Evolutionary conservation across 441 rosid species (phyloP).

Genomic region (Adansonia gregorii): DNA sequence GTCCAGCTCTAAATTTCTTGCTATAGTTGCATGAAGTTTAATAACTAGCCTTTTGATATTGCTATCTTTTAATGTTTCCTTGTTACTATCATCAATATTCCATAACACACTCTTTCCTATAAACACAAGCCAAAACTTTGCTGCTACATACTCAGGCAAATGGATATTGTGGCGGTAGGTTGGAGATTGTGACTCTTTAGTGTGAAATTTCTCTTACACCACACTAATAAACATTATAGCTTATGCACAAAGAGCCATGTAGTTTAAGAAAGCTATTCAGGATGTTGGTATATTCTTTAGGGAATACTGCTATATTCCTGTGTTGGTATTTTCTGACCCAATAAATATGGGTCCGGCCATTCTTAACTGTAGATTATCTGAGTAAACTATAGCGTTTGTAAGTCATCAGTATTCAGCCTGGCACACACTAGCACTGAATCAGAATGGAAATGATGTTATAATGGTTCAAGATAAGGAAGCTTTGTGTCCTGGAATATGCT

Average conservation of each 20-base stretch:
- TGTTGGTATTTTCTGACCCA: not conserved
- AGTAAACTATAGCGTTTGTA: not conserved
- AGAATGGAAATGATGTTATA: not conserved
- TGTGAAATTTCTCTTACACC: not conserved
- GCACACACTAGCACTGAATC: constrained; percentile 18
- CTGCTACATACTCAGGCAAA: constrained; percentile 15
- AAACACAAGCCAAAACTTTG: constrained; percentile 3
- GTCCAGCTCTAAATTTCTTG: constrained; percentile 6
- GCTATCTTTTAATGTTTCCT: not conserved
- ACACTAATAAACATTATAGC: not conserved
- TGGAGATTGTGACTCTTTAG: not conserved
- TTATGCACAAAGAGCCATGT: not conserved
- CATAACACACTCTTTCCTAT: not conserved
- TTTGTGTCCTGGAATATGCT: constrained; percentile 15
- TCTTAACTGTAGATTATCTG: not conserved
- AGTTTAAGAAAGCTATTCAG: constrained; percentile 15
- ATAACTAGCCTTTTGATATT: constrained; percentile 1
- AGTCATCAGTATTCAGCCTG: not conserved
- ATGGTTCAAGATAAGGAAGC: constrained; percentile 21
- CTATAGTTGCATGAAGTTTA: constrained; percentile 5
- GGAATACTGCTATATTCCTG: constrained; percentile 5
- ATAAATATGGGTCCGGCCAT: not conserved
- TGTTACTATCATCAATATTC: constrained; percentile 6
- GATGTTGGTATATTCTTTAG: constrained; percentile 10
- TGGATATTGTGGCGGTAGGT: not conserved